These are phyloP conservation scores for Nicotiana tomentosiformis DNA, from an alignment of 257 asterid genomes.

Conservation along the genomic window DNA sequence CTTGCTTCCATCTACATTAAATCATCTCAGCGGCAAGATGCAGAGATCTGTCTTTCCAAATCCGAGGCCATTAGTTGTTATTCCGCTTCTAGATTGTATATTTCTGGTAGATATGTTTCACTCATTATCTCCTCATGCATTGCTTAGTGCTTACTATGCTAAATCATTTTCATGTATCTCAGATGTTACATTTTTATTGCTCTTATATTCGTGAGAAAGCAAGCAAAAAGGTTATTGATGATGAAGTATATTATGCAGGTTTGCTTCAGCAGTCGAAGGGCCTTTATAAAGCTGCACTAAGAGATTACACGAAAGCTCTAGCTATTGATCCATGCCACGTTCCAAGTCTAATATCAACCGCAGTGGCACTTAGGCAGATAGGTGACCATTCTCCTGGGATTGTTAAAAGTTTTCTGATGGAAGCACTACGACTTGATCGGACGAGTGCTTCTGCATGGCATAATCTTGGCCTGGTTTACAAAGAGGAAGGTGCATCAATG, in stretches of 20 bases:
- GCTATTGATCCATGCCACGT: constrained; percentile 56
- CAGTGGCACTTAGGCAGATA: constrained; percentile 43
- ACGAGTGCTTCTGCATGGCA: constrained; percentile 17
- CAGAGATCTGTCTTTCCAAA: constrained; percentile 75
- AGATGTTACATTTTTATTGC: not conserved
- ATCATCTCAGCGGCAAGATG: constrained; percentile 69
- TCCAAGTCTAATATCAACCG: constrained; percentile 65
- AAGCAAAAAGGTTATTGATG: not conserved
- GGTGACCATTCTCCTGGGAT: constrained; percentile 19
- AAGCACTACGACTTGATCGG: constrained; percentile 10
- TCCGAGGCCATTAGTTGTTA: constrained; percentile 44
- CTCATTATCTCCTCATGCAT: not conserved
- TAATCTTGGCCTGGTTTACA: constrained; percentile 18
- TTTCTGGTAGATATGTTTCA: constrained; percentile 41
- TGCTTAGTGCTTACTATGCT: constrained; percentile 1
- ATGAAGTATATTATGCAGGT: constrained; percentile 38
- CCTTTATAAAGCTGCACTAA: constrained; percentile 49
- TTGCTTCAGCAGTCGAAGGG: constrained; percentile 69
- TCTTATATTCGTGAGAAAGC: not conserved
- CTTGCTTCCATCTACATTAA: constrained; percentile 70
- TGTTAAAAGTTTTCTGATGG: constrained; percentile 5
- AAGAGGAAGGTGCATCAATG: not conserved
- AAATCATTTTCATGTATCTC: not conserved
- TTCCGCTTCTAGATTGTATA: constrained; percentile 74
- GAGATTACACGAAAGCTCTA: constrained; percentile 46